Conservation (phyloP, 139 green algal genomes). For the Chlorella sp. region DNA sequence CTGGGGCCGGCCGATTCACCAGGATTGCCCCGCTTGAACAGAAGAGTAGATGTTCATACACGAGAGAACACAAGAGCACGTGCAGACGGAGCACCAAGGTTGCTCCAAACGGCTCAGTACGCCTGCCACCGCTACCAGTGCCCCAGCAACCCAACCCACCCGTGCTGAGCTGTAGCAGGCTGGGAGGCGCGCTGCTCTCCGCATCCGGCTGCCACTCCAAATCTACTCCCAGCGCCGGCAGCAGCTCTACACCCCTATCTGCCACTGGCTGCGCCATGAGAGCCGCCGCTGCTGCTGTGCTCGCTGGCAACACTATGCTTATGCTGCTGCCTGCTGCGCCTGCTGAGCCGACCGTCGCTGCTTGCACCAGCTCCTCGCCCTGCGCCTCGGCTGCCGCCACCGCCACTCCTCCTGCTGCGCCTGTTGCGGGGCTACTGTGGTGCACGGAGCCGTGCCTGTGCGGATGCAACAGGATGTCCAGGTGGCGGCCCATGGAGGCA, state of each 20-base stretch:
- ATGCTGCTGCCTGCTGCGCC: neutral
- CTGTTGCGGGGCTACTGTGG: conserved; percentile 12
- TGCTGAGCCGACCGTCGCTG: neutral
- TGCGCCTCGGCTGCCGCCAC: conserved; percentile 27
- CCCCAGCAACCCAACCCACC: no score
- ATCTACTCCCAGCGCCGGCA: conserved; percentile 67
- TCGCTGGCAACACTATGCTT: neutral
- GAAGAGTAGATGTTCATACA: no score
- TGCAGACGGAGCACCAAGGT: no score
- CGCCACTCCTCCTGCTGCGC: conserved; percentile 1
- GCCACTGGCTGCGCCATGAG: conserved; percentile 17
- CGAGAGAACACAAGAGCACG: no score
- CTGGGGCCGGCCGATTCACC: no score
- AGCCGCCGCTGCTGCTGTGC: conserved; percentile 1
- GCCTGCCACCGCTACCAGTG: no score
- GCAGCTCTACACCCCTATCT: conserved; percentile 7
- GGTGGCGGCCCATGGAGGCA: neutral
- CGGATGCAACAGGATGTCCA: neutral
- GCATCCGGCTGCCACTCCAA: conserved; percentile 72
- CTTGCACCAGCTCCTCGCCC: neutral
- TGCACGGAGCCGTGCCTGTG: conserved; percentile 1
- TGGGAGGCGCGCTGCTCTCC: conserved; percentile 20
- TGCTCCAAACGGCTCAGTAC: no score
- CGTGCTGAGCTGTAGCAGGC: conserved; percentile 49
- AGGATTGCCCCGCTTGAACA: no score